A percentile compares a stretch with the other conserved stretches of the same genome.
Conservation (phyloP, 1,284 basidiomycete genomes). For the Ustilago hordei region DNA sequence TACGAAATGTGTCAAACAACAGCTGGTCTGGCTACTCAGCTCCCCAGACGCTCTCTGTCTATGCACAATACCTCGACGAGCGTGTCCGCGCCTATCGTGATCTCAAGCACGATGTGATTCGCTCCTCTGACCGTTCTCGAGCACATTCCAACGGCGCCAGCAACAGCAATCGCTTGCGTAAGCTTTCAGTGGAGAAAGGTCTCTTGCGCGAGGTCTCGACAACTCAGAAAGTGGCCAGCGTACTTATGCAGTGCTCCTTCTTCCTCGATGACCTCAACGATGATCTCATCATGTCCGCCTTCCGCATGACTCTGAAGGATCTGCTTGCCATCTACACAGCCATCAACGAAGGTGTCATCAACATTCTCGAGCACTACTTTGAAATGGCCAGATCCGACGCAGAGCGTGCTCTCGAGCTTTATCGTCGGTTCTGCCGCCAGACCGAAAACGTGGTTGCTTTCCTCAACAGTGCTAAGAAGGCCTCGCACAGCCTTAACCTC, state of each 20-base stretch:
- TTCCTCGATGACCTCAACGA: conserved; percentile 93
- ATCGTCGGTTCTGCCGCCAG: conserved; percentile 93
- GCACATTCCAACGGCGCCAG: conserved; percentile 71
- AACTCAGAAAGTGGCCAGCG: conserved; percentile 88
- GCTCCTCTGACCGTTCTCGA: conserved; percentile 81
- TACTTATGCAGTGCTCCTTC: conserved; percentile 90
- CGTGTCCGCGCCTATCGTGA: conserved; percentile 90
- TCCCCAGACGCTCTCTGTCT: conserved; percentile 86
- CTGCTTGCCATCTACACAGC: conserved; percentile 94
- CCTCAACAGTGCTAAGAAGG: conserved; percentile 88
- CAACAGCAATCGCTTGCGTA: conserved; percentile 77
- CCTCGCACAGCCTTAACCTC: conserved; percentile 91
- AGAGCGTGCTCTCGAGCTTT: conserved; percentile 84
- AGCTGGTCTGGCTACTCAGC: conserved; percentile 69
- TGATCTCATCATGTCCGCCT: conserved; percentile 86
- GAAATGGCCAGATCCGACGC: conserved; percentile 97
- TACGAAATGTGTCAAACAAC: conserved; percentile 76
- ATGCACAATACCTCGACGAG: conserved; percentile 88
- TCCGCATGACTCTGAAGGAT: conserved; percentile 97
- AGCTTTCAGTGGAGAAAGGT: conserved; percentile 95
- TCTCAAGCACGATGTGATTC: conserved; percentile 91
- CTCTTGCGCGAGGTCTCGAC: conserved; percentile 89
- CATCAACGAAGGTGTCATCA: conserved; percentile 97
- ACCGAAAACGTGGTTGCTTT: conserved; percentile 95
- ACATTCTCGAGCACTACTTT: conserved; percentile 93